Base-by-base conservation (phyloP, 345 rosid genomes). In the Rubroshorea leprosula region DNA sequence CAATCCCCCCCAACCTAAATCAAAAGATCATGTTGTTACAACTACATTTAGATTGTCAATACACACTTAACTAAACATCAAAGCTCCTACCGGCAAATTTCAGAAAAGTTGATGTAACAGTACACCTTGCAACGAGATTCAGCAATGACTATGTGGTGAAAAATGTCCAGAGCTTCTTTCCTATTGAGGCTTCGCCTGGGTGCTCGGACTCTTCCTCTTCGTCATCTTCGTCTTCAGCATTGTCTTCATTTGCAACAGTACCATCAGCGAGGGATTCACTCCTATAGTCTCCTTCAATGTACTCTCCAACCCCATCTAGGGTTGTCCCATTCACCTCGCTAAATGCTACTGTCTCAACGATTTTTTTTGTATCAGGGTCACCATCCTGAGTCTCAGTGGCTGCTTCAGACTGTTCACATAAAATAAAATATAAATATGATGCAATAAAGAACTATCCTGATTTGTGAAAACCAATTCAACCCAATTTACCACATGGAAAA, bases 151-250 rank as follows among this genome's bases (percentile, higher is more conserved):
- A 93, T 8, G 94, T 87, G 17, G 97, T 89, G 72, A 89, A 75
- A 73, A 93, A 87, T 24, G 78, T 83, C 99, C 99, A 93, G 0
- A 89, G 83, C 83, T 89, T 93, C 84, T 89, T 93, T 50, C 91
- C 86, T 2, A 93, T 68, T 5, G 99, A 89, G 48, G 7, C 86
- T 65, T 89, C 86, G 22, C 94, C 94, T 0, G 92, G 94, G 66
- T 79, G 96, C 73, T 74, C 79, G 13, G 57, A 52, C 58, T 86
- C 94, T 6, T 76, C 79, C 13, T 77, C 86, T 17, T 80, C 79
- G 0, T 70, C 78, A 8, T 72, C 88, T 10, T 71, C 87, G 16
- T 63, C 84, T 12, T 71, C 78, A 7, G 65, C 80, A 5, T 35
- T 75, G 6, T 51, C 76, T 0, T 75, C 73, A n/a, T 62, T 53